Conservation (phyloP, 2,329 filamentous ascomycete species). For the Zymoseptoria crescenta region DNA sequence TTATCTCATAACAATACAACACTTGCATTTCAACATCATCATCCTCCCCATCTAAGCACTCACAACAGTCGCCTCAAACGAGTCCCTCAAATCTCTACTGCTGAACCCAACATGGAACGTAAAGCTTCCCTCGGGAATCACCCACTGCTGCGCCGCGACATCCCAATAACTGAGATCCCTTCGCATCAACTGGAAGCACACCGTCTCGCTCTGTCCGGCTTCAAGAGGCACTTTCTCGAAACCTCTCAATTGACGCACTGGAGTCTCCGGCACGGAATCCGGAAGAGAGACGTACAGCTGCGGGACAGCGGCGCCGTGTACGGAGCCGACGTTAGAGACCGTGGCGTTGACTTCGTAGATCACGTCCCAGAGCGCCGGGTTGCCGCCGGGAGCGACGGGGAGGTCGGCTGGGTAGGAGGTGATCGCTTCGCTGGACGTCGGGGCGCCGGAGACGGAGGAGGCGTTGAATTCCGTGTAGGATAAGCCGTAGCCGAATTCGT, state of each 20-base stretch:
- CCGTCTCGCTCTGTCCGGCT: constrained; percentile 17
- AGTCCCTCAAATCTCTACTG: not conserved
- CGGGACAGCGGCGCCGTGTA: constrained; percentile 47
- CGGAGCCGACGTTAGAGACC: constrained; percentile 55
- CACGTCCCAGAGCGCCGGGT: constrained; percentile 55
- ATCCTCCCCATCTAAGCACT: not conserved
- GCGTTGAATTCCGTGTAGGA: constrained; percentile 67
- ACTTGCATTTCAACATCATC: no score
- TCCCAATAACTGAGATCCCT: constrained; percentile 33
- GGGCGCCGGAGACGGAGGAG: not conserved
- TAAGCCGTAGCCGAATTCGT: constrained; percentile 44
- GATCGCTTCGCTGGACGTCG: constrained; percentile 14
- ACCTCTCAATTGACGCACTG: constrained; percentile 38
- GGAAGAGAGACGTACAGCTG: constrained; percentile 47
- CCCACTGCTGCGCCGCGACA: constrained; percentile 28
- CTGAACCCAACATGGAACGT: not conserved
- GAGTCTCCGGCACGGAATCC: constrained; percentile 30
- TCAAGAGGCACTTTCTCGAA: constrained; percentile 37
- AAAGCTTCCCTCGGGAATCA: constrained; percentile 10
- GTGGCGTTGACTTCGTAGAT: constrained; percentile 45
- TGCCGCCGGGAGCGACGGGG: constrained; percentile 44
- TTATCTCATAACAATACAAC: no score
- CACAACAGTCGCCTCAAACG: not conserved
- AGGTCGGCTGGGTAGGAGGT: constrained; percentile 51
- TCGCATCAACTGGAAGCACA: constrained; percentile 30